Conservation (phyloP, 2,329 filamentous ascomycete genomes). For the Calonectria naviculata region DNA sequence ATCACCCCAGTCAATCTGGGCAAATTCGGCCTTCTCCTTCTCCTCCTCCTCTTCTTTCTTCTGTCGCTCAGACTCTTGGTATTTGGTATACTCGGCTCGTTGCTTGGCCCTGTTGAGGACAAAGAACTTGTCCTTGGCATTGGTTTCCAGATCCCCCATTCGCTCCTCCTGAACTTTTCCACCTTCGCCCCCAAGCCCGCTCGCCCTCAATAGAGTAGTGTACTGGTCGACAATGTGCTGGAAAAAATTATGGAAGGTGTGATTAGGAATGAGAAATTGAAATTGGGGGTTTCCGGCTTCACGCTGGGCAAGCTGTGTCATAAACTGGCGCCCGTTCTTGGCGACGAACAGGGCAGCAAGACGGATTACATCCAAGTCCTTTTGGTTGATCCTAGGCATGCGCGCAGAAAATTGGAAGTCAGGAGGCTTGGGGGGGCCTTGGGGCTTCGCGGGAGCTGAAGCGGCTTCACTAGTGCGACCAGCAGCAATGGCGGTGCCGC, state of each 20-base stretch:
- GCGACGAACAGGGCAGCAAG: constrained; percentile 93
- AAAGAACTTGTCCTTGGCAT: constrained; percentile 82
- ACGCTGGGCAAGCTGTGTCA: constrained; percentile 88
- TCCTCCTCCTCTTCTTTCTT: constrained; percentile 91
- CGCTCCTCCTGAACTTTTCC: constrained; percentile 79
- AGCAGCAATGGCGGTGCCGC: constrained; percentile 82
- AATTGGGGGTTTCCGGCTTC: constrained; percentile 95
- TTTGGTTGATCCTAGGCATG: constrained; percentile 96
- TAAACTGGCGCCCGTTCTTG: constrained; percentile 90
- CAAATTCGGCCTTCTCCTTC: constrained; percentile 79
- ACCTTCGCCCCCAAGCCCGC: constrained; percentile 73
- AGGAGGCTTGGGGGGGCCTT: constrained; percentile 85
- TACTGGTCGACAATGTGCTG: constrained; percentile 94
- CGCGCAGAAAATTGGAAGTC: constrained; percentile 94
- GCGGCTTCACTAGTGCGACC: constrained; percentile 76
- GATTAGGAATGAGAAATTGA: constrained; percentile 93
- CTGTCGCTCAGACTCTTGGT: constrained; percentile 84
- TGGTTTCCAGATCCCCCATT: constrained; percentile 77
- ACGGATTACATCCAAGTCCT: constrained; percentile 81
- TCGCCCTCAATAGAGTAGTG: constrained; percentile 77
- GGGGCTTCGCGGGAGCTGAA: constrained; percentile 69
- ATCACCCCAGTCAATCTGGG: constrained; percentile 97
- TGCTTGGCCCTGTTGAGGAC: constrained; percentile 84
- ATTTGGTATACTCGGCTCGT: constrained; percentile 88
- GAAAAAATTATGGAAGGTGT: constrained; percentile 97